Base-by-base conservation (phyloP, 306 rosid species). In the Prunus mume region DNA sequence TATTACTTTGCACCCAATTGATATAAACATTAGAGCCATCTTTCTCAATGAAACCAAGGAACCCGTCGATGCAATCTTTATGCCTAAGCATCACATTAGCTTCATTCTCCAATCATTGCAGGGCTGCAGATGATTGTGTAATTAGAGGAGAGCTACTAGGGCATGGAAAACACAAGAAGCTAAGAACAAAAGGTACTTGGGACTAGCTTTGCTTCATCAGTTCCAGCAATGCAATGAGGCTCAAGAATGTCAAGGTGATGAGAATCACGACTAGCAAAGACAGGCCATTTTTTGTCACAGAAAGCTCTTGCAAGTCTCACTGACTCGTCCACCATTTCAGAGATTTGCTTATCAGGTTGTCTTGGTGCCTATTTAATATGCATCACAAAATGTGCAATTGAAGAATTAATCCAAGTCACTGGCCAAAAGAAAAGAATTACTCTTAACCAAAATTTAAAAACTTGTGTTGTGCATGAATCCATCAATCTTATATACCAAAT, bases 61-160 rank as follows among this genome's bases (percentile, higher is more conserved):
- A 85, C 69, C 94, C 91, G 38, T 95, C 93, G 57, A 89, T 89
- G 92, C 97, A 95, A 25, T 92, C 96, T 88, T 92, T 95, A 64
- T 81, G 4, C 71, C 87, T 86, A 27, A 92, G 84, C n/a, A 97
- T 92, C 70, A 86, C 98, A 86, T 88, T 89, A 10, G 96, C 78
- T 24, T 95, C 90, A 72, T 87, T 85, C 87, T 95, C 97, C 72
- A 92, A 74, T 97, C 98, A 95, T 62, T 71, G 70, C 34, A 95
- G 82, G 54, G 86, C 98, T 90, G 74, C 73, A 34, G 2, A 5
- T 60, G n/a, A 67, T 28, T 3, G 56, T 13, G 3, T 38, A 30
- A 60, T 30, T 2, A 55, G 58, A 30, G 56, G 61, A 24, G 52
- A 66, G 51, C 55, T 41, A 80, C 22, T 34, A 34, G 41, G 41